Conservation (phyloP, 2,329 filamentous ascomycete genomes). For the Verticillium klebahnii region DNA sequence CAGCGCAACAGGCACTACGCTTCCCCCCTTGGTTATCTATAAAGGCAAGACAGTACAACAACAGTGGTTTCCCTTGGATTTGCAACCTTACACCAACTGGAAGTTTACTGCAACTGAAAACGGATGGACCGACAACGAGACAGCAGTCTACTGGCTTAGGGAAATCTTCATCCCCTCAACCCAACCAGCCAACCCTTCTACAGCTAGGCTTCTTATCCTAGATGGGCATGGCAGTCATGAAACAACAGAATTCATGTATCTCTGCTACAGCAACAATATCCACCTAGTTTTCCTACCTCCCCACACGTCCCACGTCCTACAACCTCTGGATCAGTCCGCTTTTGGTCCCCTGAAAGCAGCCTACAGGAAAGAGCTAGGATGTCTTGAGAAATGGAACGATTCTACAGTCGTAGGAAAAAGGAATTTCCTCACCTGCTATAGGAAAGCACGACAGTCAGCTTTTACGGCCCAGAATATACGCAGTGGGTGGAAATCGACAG, state of each 20-base stretch:
- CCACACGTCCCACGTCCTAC: background rate
- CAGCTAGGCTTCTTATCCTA: slow-evolving; percentile 1
- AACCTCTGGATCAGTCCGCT: background rate
- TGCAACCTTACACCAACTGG: background rate
- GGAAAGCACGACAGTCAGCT: background rate
- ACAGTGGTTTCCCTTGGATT: slow-evolving; percentile 2
- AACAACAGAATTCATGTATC: background rate
- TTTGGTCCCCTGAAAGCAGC: no score
- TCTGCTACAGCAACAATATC: background rate
- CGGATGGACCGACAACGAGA: background rate
- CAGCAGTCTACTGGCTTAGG: background rate
- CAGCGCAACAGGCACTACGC: background rate
- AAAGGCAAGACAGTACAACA: slow-evolving; percentile 2
- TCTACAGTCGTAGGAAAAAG: background rate
- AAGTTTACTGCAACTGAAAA: slow-evolving; percentile 3
- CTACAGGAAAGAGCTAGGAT: no score
- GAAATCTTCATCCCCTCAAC: slow-evolving; percentile 2
- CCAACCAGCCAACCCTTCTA: background rate
- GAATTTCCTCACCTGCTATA: background rate
- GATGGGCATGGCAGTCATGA: background rate
- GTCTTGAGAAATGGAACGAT: background rate
- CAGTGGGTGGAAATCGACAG: background rate
- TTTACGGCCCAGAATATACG: background rate
- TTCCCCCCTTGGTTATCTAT: slow-evolving; percentile 3
- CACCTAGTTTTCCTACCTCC: slow-evolving; percentile 1